Conservation (phyloP, 1,284 basidiomycete species). For the Ganoderma boninense region DNA sequence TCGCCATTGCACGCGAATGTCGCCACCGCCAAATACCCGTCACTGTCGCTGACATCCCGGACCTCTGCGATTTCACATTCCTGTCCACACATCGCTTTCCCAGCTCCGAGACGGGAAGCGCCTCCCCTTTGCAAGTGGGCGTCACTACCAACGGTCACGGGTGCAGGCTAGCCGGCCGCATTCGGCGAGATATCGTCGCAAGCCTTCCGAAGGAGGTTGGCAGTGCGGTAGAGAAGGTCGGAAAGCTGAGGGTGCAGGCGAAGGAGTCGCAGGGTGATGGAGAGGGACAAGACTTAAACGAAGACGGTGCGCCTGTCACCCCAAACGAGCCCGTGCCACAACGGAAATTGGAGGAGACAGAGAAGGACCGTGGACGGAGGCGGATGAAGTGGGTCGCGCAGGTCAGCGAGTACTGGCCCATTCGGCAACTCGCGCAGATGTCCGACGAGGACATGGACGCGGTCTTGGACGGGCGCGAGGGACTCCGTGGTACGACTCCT, state of each 20-base stretch:
- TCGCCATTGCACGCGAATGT: slow-evolving; percentile 63
- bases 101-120: slow-evolving; percentile 51
- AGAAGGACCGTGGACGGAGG: slow-evolving; percentile 60
- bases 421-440: slow-evolving; percentile 80
- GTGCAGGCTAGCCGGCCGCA: slow-evolving; percentile 84
- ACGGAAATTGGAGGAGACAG: slow-evolving; percentile 55
- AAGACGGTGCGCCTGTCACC: slow-evolving; percentile 66
- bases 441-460: slow-evolving; percentile 73
- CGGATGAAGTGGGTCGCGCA: slow-evolving; percentile 91
- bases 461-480: slow-evolving; percentile 58
- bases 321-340: slow-evolving; percentile 87
- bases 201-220: slow-evolving; percentile 82
- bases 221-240: slow-evolving; percentile 81
- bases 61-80: slow-evolving; percentile 92
- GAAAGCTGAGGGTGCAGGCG: slow-evolving; percentile 72
- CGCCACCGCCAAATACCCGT: slow-evolving; percentile 72
- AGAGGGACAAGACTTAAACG: slow-evolving; percentile 52
- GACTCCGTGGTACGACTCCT: slow-evolving; percentile 18
- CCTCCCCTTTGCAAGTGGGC: slow-evolving; percentile 82
- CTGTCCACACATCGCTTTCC: slow-evolving; percentile 88
- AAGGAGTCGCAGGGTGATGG: slow-evolving; percentile 46
- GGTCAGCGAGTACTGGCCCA: slow-evolving; percentile 94
- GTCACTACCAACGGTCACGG: slow-evolving; percentile 94
- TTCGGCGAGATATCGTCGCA: slow-evolving; percentile 86
- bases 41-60: slow-evolving; percentile 89